Percentiles rank a stretch among this genome's conserved stretches.
These are phyloP conservation scores for Trametes maxima DNA, from an alignment of 768 basidiomycete species.

Conservation along the genomic window DNA sequence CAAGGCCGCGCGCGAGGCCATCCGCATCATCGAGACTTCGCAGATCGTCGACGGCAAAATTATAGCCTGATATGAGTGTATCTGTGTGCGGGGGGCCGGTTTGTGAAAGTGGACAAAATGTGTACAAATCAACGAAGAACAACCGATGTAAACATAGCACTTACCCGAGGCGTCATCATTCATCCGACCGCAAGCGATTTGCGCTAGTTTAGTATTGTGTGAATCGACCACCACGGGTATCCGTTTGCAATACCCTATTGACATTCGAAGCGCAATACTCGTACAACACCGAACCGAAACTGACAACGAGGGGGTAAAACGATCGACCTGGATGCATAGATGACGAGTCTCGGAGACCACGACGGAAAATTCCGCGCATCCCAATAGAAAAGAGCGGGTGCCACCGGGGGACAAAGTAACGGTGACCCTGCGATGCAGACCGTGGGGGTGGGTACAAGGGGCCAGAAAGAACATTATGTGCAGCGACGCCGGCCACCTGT, in stretches of 20 bases:
- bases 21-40: constrained; percentile 37
- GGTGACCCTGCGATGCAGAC: neutral
- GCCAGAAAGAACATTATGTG: neutral
- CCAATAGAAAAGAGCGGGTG: neutral
- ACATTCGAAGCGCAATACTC: constrained; percentile 3
- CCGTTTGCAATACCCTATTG: neutral
- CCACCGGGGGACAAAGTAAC: neutral
- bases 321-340: constrained; percentile 8
- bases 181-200: no score
- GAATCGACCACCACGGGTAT: neutral
- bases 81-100: no score
- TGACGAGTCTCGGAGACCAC: neutral
- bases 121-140: no score
- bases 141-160: no score
- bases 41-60: constrained; percentile 42
- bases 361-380: no score
- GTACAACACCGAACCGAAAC: constrained; percentile 18
- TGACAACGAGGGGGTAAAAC: neutral
- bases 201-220: no score
- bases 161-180: no score
- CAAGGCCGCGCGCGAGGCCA: constrained; percentile 42
- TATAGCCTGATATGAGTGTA: constrained; percentile 25
- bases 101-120: no score
- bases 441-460: neutral
- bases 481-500: constrained; percentile 12